Evolutionary conservation across 2,329 filamentous ascomycete genomes (phyloP), one percentile per base, ranked within the genome.

Genomic region (Rachicladosporium sp.): DNA sequence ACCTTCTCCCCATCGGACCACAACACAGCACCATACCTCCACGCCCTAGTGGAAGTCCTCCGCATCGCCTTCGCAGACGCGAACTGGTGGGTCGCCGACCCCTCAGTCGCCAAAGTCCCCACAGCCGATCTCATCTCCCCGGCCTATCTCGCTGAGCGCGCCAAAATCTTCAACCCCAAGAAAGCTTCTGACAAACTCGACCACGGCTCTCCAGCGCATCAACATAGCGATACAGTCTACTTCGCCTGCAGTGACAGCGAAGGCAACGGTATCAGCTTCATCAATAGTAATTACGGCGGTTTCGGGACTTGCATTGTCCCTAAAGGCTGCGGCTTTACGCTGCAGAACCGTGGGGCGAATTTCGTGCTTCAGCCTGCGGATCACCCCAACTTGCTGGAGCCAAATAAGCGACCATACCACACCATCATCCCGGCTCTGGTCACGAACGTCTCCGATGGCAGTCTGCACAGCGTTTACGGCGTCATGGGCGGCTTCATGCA

Each of bases 401-500:
- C 87, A 0, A 69, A 78, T 27, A 96, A 96, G 67, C 66, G 91
- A 34, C 91, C 91, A 0, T 98, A 96, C 63, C 91, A 96, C 62
- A 98, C 91, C 39, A 96, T 98, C 59, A 98, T 98, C 52, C 89
- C 91, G 0, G 89, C 83, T 0, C 73, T 96, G 60, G 77, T 89
- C 11, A 96, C 91, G 0, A 86, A 91, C 50, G 58, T 75, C 11
- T 64, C 66, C 4, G 86, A 93, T 50, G 75, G 76, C 19, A 79
- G 74, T 36, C 64, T 96, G 41, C 84, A 94, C 59, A 82, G 77
- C 3, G 82, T 93, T 0, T 95, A 89, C 53, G 91, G 91, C 38
- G 89, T 96, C 44, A 96, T 96, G 91, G 91, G 91, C 38, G 89
- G 87, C 2, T 96, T 93, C 63, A 96, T 96, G 83, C 91, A 98